phyloP scores from a whole-genome alignment of 768 basidiomycete species.

The Panellus pusillus region DNA sequence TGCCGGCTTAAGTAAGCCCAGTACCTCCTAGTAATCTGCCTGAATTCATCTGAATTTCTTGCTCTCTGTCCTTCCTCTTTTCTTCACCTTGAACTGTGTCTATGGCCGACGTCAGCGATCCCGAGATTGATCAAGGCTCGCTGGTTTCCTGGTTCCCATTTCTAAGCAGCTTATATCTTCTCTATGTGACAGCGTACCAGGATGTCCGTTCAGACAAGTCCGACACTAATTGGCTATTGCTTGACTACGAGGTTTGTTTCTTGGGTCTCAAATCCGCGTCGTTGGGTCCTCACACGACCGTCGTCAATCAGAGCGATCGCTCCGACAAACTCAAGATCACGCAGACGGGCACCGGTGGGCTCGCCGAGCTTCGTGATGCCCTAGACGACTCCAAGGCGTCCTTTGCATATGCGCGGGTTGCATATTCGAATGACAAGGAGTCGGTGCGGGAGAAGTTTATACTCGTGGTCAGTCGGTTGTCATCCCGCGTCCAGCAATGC shows the following conservation, averaged over 20 bases:
- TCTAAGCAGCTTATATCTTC: slow-evolving; percentile 19
- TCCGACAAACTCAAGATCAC: slow-evolving; percentile 82
- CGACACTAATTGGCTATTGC: slow-evolving; percentile 85
- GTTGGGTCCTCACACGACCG: slow-evolving; percentile 11
- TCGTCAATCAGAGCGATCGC: slow-evolving; percentile 55
- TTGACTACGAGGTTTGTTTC: slow-evolving; percentile 72
- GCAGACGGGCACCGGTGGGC: slow-evolving; percentile 75
- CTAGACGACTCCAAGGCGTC: slow-evolving; percentile 77
- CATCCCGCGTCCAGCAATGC: slow-evolving; percentile 9
- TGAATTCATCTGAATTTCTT: not conserved
- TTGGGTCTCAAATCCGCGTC: not conserved
- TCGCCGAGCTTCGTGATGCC: slow-evolving; percentile 70
- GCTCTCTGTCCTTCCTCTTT: slow-evolving; percentile 6
- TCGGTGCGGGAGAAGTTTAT: slow-evolving; percentile 88
- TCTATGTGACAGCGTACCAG: slow-evolving; percentile 66
- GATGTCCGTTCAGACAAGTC: slow-evolving; percentile 85
- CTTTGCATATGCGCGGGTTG: slow-evolving; percentile 81
- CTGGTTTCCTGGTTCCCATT: not conserved
- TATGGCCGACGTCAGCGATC: slow-evolving; percentile 82
- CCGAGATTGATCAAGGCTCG: slow-evolving; percentile 72
- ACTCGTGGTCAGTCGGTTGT: slow-evolving; percentile 50
- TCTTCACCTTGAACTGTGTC: slow-evolving; percentile 7
- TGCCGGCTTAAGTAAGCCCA: no score
- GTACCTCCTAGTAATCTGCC: not conserved
- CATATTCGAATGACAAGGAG: slow-evolving; percentile 86